These are phyloP conservation scores for Amanita pseudoporphyria DNA, from an alignment of 768 basidiomycete species.

Conservation along the genomic window DNA sequence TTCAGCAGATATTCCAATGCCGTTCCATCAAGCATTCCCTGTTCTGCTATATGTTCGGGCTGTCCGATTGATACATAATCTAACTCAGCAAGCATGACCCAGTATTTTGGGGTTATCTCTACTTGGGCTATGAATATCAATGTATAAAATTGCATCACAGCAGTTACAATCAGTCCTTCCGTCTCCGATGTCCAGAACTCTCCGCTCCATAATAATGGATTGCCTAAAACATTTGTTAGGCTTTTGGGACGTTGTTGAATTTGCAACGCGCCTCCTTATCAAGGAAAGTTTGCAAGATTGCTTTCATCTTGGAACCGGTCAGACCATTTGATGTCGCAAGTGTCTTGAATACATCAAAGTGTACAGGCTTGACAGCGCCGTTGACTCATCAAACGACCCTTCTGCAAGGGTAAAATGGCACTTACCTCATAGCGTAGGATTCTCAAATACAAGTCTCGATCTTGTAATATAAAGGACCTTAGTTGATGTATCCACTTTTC, in stretches of 20 bases:
- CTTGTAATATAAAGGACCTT: conserved; percentile 30
- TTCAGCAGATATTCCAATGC: neutral
- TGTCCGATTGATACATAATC: no score
- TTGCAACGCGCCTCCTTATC: conserved; percentile 40
- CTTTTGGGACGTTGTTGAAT: conserved; percentile 1
- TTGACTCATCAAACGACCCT: neutral
- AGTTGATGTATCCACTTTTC: conserved; percentile 34
- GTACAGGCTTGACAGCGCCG: conserved; percentile 41
- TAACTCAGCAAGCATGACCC: no score
- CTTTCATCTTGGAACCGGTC: conserved; percentile 23
- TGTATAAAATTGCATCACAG: no score
- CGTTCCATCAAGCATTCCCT: no score
- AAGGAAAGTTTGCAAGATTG: conserved; percentile 38
- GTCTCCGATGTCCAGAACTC: conserved; percentile 15
- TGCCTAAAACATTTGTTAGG: conserved; percentile 24
- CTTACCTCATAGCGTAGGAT: conserved; percentile 61
- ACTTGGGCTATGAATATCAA: no score
- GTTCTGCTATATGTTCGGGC: no score
- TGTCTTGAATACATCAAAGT: conserved; percentile 42
- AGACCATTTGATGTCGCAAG: conserved; percentile 25
- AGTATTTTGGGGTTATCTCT: no score
- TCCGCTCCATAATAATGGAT: conserved; percentile 44
- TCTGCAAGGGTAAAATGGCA: neutral
- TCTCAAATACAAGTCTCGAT: conserved; percentile 40
- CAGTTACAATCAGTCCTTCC: conserved; percentile 7